These are phyloP conservation scores for Psophocarpus tetragonolobus DNA, from an alignment of 306 rosid genomes.

Conservation along the genomic window DNA sequence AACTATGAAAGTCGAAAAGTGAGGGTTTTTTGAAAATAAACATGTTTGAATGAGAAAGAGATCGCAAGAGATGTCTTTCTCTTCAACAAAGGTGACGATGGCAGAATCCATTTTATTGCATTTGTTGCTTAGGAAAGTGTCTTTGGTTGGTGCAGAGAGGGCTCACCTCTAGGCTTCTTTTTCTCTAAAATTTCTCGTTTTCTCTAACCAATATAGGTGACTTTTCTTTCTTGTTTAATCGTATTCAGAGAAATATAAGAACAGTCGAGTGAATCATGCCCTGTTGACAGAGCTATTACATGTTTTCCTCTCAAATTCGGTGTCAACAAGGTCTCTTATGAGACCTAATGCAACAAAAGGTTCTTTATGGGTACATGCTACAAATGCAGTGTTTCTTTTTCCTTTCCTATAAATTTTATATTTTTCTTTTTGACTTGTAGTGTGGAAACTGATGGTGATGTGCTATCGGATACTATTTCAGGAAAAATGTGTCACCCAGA, in stretches of 20 bases:
- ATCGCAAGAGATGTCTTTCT: too few species aligned
- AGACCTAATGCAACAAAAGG: slow-evolving; percentile 72
- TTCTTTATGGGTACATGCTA: slow-evolving; percentile 66
- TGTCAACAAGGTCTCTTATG: slow-evolving; percentile 69
- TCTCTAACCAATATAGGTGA: too few species aligned
- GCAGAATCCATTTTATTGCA: too few species aligned
- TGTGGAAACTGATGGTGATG: slow-evolving; percentile 94
- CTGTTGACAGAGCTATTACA: slow-evolving; percentile 59
- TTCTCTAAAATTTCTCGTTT: too few species aligned
- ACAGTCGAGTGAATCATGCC: slow-evolving; percentile 60
- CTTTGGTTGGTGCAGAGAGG: too few species aligned
- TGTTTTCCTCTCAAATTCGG: slow-evolving; percentile 68
- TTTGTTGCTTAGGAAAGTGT: too few species aligned
- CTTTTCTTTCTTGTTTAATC: too few species aligned
- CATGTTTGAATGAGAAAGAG: too few species aligned
- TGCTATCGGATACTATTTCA: slow-evolving; percentile 71
- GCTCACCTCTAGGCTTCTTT: too few species aligned
- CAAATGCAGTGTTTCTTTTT: neutral
- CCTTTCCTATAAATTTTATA: neutral
- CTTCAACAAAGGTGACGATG: too few species aligned
- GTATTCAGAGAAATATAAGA: slow-evolving; percentile 66
- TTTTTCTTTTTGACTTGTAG: slow-evolving; percentile 37
- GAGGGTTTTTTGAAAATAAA: too few species aligned
- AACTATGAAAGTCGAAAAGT: too few species aligned
- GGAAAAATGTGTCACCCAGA: slow-evolving; percentile 82